A percentile compares a stretch with the other conserved stretches of the same genome.
phyloP scores from a whole-genome alignment of 1,284 basidiomycete species.

The Marasmius sp. region DNA sequence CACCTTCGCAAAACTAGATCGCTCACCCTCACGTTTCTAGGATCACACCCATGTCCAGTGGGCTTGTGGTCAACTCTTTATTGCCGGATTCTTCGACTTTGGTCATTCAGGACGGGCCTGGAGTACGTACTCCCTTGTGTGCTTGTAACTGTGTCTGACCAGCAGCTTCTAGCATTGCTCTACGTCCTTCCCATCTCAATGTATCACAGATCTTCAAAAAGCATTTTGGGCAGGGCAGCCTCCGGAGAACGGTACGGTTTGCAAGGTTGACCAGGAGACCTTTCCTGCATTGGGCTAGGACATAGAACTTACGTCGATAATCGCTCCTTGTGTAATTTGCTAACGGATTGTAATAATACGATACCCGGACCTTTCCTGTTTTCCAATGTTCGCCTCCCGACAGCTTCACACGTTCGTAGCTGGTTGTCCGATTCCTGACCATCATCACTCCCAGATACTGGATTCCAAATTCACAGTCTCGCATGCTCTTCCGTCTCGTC shows the following conservation, averaged over 20 bases:
- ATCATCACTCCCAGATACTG: too few relatives aligned
- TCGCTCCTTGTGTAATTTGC: too few relatives aligned
- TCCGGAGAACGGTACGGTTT: slow-evolving; percentile 23
- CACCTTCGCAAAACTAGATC: not conserved
- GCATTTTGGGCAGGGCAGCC: slow-evolving; percentile 19
- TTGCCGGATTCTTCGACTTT: slow-evolving; percentile 24
- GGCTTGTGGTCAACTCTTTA: slow-evolving; percentile 20
- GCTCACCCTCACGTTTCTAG: slow-evolving; percentile 1
- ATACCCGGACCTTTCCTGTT: not conserved
- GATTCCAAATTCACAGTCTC: too few relatives aligned
- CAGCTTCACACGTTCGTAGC: too few relatives aligned
- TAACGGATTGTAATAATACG: not conserved
- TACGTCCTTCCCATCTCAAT: slow-evolving; percentile 16
- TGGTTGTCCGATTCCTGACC: too few relatives aligned
- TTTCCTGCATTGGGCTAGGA: slow-evolving; percentile 10
- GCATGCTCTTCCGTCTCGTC: too few relatives aligned
- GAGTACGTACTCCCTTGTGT: slow-evolving; percentile 14
- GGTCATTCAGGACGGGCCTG: slow-evolving; percentile 25
- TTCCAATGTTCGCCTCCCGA: too few relatives aligned
- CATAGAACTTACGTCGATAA: not conserved
- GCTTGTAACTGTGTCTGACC: not conserved
- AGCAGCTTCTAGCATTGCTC: slow-evolving; percentile 21
- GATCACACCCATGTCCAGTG: slow-evolving; percentile 18
- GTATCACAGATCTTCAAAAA: slow-evolving; percentile 18
- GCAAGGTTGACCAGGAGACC: slow-evolving; percentile 9